Evolutionary conservation across 352 stramenopile genomes (phyloP).

Genomic region (Phytophthora colocasiae): DNA sequence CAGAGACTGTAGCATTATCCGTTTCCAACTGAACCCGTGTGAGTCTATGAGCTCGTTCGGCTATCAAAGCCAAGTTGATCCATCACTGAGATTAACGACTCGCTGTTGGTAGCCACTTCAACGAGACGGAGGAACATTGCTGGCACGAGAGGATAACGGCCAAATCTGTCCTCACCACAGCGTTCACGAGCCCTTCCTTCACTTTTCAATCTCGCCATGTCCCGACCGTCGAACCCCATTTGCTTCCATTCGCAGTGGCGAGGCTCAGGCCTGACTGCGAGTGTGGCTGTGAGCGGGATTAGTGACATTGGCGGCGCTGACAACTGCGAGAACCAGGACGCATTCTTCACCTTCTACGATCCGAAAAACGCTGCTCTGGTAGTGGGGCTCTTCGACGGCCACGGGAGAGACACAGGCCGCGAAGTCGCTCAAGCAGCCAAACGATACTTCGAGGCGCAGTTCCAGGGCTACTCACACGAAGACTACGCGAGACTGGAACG

Average conservation of each 20-base stretch:
- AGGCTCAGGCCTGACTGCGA: conserved; percentile 10
- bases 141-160: conserved; percentile 13
- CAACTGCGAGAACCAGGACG: conserved; percentile 87
- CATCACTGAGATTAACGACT: background rate
- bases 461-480: conserved; percentile 49
- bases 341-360: conserved; percentile 80
- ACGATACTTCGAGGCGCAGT: conserved; percentile 70
- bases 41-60: background rate
- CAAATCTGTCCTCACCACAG: conserved; percentile 10
- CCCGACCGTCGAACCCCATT: conserved; percentile 17
- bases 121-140: conserved; percentile 18
- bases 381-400: conserved; percentile 87
- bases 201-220: conserved; percentile 31
- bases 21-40: conserved; percentile 3
- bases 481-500: conserved; percentile 63
- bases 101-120: conserved; percentile 12
- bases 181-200: conserved; percentile 6
- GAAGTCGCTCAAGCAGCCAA: conserved; percentile 71
- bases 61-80: conserved; percentile 4
- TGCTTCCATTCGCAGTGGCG: conserved; percentile 25
- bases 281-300: conserved; percentile 52
- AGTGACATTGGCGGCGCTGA: conserved; percentile 66
- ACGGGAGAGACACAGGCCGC: conserved; percentile 79
- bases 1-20: background rate
- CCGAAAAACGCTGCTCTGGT: conserved; percentile 50